These are phyloP conservation scores for Pseudogymnoascus sp. DNA, from an alignment of 2,329 filamentous ascomycete genomes.

Conservation along the genomic window DNA sequence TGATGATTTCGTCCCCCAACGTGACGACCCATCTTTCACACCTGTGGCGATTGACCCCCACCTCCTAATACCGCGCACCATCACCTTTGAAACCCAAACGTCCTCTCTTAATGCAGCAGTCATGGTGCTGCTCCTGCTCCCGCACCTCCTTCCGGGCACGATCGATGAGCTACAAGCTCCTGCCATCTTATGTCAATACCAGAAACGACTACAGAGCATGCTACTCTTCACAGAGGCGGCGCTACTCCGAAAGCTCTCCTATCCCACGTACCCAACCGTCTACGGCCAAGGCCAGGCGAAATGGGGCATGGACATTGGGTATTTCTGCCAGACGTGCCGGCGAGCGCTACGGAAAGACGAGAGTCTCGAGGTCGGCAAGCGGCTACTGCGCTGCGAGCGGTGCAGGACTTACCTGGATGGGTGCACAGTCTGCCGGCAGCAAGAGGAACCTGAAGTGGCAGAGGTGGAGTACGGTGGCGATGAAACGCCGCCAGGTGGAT, in stretches of 20 bases:
- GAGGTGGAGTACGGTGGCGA: conserved; percentile 31
- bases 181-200: conserved; percentile 52
- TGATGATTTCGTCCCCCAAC: conserved; percentile 53
- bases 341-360: conserved; percentile 45
- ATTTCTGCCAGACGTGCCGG: conserved; percentile 46
- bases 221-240: conserved; percentile 54
- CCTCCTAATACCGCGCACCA: conserved; percentile 43
- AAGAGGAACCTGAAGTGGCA: conserved; percentile 33
- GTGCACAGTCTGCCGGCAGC: conserved; percentile 52
- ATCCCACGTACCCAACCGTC: conserved; percentile 46
- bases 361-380: conserved; percentile 31
- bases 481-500: conserved; percentile 10
- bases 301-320: conserved; percentile 44
- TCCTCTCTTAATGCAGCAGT: conserved; percentile 54
- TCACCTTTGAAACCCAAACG: conserved; percentile 49
- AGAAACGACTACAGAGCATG: conserved; percentile 52
- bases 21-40: conserved; percentile 49
- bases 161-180: conserved; percentile 50
- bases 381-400: conserved; percentile 52
- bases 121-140: conserved; percentile 53
- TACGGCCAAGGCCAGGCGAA: conserved; percentile 48
- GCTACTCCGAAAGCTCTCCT: conserved; percentile 52
- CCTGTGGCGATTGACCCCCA: conserved; percentile 50
- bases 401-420: conserved; percentile 47
- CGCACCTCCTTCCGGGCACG: conserved; percentile 46